phyloP scores from a whole-genome alignment of 2,329 filamentous ascomycete genomes.

The Penicillium occitanis region DNA sequence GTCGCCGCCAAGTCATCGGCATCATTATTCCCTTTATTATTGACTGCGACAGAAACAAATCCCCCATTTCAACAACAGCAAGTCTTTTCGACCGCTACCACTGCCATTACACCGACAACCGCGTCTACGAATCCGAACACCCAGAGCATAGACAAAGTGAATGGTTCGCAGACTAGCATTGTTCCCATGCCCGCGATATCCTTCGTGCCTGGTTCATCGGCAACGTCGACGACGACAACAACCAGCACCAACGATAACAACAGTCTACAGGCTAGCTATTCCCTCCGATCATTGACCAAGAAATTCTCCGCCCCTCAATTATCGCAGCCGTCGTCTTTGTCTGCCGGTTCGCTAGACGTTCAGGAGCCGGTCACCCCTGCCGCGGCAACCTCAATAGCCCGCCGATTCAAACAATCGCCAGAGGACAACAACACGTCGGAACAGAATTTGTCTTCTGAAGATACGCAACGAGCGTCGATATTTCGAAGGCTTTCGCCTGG shows the following conservation, averaged over 20 bases:
- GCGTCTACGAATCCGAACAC: neutral
- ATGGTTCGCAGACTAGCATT: constrained; percentile 20
- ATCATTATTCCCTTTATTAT: constrained; percentile 1
- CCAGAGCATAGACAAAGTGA: neutral
- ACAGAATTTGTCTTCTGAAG: constrained; percentile 29
- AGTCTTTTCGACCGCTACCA: constrained; percentile 24
- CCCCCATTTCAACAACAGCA: neutral
- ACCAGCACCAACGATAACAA: constrained; percentile 3
- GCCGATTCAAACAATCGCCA: constrained; percentile 29
- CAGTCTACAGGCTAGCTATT: constrained; percentile 9
- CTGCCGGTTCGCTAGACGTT: constrained; percentile 2
- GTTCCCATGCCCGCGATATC: constrained; percentile 42
- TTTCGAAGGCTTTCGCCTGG: constrained; percentile 45
- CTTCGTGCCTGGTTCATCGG: constrained; percentile 32
- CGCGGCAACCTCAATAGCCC: constrained; percentile 20
- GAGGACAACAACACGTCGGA: constrained; percentile 24
- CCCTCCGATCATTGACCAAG: constrained; percentile 20
- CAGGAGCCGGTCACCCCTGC: constrained; percentile 29
- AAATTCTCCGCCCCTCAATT: constrained; percentile 28
- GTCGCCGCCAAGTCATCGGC: constrained; percentile 20
- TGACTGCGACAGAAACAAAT: constrained; percentile 9
- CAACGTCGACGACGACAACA: constrained; percentile 25
- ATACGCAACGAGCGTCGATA: constrained; percentile 34
- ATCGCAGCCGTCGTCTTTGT: constrained; percentile 24
- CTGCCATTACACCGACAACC: constrained; percentile 15